phyloP scores from a whole-genome alignment of 2,329 filamentous ascomycete species.

The Dactylellina haptotyla region DNA sequence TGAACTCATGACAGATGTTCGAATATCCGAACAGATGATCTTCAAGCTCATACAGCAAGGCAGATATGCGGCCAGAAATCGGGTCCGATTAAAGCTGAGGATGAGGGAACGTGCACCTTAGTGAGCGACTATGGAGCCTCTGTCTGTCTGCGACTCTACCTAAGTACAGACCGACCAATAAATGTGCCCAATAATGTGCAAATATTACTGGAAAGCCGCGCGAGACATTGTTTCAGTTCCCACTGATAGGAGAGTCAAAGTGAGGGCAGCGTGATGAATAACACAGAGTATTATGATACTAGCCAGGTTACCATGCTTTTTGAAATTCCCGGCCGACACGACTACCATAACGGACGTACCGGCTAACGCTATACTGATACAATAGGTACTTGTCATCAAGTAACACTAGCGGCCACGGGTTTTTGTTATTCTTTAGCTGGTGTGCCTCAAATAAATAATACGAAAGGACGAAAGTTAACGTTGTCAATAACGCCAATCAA shows the following conservation, averaged over 20 bases:
- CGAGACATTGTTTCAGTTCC: slow-evolving; percentile 49
- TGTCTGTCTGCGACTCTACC: not conserved
- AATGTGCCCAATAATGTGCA: slow-evolving; percentile 11
- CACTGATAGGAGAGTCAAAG: slow-evolving; percentile 19
- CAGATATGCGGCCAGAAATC: slow-evolving; percentile 36
- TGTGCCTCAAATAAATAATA: slow-evolving; percentile 14
- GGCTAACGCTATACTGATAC: not conserved
- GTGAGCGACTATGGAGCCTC: slow-evolving; percentile 6
- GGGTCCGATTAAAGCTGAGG: slow-evolving; percentile 9
- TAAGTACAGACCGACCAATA: not conserved
- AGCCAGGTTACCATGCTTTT: slow-evolving; percentile 45
- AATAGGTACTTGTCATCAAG: slow-evolving; percentile 7
- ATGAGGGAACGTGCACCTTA: slow-evolving; percentile 26
- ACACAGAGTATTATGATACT: slow-evolving; percentile 25
- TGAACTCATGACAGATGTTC: not conserved
- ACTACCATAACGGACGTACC: slow-evolving; percentile 34
- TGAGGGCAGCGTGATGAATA: slow-evolving; percentile 34
- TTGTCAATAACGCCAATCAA: slow-evolving; percentile 25
- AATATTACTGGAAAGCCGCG: slow-evolving; percentile 17
- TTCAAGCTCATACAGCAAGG: slow-evolving; percentile 28
- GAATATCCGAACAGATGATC: slow-evolving; percentile 22
- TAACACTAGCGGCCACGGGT: not conserved
- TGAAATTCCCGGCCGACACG: slow-evolving; percentile 34
- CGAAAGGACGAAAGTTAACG: slow-evolving; percentile 1
- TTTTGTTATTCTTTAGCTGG: slow-evolving; percentile 17